A percentile compares a stretch with the other conserved stretches of the same genome.
Conservation (phyloP, 306 rosid genomes). For the Dryas alaskensis region DNA sequence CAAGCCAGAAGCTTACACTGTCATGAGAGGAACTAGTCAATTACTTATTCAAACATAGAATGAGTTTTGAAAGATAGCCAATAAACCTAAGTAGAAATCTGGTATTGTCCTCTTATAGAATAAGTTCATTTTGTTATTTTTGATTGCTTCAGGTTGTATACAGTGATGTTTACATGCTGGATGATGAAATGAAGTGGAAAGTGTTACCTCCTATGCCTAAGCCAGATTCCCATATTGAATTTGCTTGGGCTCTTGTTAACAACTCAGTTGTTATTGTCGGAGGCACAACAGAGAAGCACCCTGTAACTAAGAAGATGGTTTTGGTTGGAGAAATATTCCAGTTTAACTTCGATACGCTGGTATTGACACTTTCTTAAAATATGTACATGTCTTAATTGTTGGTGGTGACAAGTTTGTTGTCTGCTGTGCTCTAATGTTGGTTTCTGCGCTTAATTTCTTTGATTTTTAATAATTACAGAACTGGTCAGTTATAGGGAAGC, state of each 20-base stretch:
- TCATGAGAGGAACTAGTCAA: background rate
- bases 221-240: constrained; percentile 79
- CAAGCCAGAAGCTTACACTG: background rate
- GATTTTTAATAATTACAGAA: constrained; percentile 48
- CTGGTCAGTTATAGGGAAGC: constrained; percentile 83
- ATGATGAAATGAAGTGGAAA: constrained; percentile 81
- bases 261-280: constrained; percentile 77
- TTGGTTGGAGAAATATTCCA: constrained; percentile 84
- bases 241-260: constrained; percentile 72
- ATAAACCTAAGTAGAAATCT: background rate
- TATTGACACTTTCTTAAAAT: constrained; percentile 19
- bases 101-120: background rate
- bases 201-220: constrained; percentile 76
- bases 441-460: constrained; percentile 8
- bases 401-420: too few relatives aligned
- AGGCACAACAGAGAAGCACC: constrained; percentile 92
- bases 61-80: background rate
- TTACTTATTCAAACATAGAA: background rate
- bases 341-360: constrained; percentile 61
- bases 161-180: constrained; percentile 79
- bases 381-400: background rate
- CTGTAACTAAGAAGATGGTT: constrained; percentile 74
- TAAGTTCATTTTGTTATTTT: constrained; percentile 6
- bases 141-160: constrained; percentile 65
- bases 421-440: background rate